Evolutionary conservation across 1,284 basidiomycete species (phyloP), one percentile per base, ranked within the genome.

Genomic region (Marasmius fiardii): DNA sequence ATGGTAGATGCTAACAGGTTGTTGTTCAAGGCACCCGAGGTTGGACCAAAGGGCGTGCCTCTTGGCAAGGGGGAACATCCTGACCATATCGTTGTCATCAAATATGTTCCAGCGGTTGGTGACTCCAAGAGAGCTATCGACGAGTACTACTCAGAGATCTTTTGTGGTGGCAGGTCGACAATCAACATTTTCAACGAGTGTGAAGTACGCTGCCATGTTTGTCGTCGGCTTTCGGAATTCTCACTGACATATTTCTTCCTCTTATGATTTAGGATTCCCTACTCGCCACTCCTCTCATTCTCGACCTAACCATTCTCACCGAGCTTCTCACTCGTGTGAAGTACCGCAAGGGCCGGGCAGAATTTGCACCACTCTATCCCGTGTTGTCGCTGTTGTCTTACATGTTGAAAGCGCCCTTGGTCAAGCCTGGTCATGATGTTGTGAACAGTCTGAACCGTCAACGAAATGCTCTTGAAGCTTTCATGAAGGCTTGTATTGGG

Each of bases 41-140:
- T 76, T n/a, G 77, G 77, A 21, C 69, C 76, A 34, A 85, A 86
- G 68, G 88, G 86, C 62, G 73, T 79, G 44, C 82, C 87, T 69
- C 79, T 79, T 33, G 80, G 77, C 59, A 92, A 92, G 74, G 92
- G 92, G 66, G 93, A 95, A 74, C 95, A 98, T 72, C 96, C 96
- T 24, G 96, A 98, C 74, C 97, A 98, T 73, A 86, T 96, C 68
- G 91, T 98, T 58, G 94, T 98, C 58, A 95, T 95, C 82, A 95
- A 95, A 79, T 93, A 94, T 61, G 85, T 93, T 14, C 92, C 92
- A 28, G 93, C 94, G 37, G 95, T 98, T 51, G 95, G 95, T 51
- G 97, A 99, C 77, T 94, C 93, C 63, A 97, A 95, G 83, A 85
- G 93, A 54, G 96, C 96, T 44, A 95, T 99, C 79, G 96, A 98